Base-by-base conservation (phyloP, 805 yeast species). In the Kazachstania viticola region DNA sequence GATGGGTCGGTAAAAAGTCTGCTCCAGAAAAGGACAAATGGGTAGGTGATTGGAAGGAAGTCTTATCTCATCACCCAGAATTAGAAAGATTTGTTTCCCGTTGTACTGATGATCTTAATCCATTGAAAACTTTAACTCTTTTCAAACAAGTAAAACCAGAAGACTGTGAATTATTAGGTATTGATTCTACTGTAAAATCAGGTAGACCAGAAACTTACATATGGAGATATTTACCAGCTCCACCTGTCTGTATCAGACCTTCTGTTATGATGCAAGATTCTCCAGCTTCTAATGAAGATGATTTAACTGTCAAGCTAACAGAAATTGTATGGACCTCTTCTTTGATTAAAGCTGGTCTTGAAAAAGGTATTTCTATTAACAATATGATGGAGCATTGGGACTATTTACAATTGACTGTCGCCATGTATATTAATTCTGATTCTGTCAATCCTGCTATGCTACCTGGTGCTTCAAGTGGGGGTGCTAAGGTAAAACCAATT, bases 361-460 rank as follows among this genome's bases (percentile, higher is more conserved):
- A 87, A 40, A 88, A 85, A 53, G 98, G 98, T 37, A 82, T 88
- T 39, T 75, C 95, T 12, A 77, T 93, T 49, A 82, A 84, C 42
- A 83, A 83, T 48, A 67, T 91, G 59, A 87, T 91, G 95, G 97
- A 88, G 51, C 98, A 91, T 51, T 91, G 99, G 99, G 99, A 91
- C 51, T 91, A 83, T 53, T 61, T 91, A 42, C 99, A 91, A 59
- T 66, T 91, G 32, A 81, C 95, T 1, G 87, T 91, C 29, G 99
- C 98, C 14, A 82, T 91, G 84, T 91, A 91, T 55, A 91, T 91
- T 48, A 91, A 91, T 56, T 83, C 95, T 1, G 99, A 91, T 58
- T 79, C 94, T 19, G 91, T 87, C 12, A 75, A 78, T 34, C 85
- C 87, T 11, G 75, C 85, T 4, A 67, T 76, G 55, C 54, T 76